A percentile compares a stretch with the other conserved stretches of the same genome.
phyloP scores from a whole-genome alignment of 2,329 filamentous ascomycete species.

The Penicillium sp. region DNA sequence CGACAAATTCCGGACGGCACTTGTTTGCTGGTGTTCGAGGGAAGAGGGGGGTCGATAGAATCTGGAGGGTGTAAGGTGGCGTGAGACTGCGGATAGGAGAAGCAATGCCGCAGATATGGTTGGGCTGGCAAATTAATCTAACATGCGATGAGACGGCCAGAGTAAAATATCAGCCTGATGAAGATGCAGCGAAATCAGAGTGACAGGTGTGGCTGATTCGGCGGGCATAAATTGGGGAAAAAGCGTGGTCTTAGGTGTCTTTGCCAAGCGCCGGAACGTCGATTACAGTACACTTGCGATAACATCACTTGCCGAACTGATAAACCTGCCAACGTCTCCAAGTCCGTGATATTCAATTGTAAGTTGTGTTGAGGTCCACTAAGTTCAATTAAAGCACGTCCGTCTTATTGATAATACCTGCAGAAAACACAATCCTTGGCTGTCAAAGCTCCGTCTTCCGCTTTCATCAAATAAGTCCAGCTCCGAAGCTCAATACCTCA shows the following conservation, averaged over 20 bases:
- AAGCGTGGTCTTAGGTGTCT: constrained; percentile 27
- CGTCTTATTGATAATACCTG: not conserved
- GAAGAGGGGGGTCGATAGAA: constrained; percentile 2
- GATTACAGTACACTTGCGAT: constrained; percentile 14
- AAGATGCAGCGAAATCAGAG: constrained; percentile 8
- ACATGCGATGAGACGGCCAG: not conserved
- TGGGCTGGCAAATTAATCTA: constrained; percentile 2
- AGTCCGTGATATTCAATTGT: not conserved
- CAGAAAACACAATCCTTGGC: not conserved
- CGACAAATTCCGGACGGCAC: not conserved
- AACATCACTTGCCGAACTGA: not conserved
- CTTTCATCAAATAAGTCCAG: not conserved
- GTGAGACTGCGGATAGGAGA: constrained; percentile 17
- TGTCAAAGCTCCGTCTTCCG: not conserved
- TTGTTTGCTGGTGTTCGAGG: not conserved
- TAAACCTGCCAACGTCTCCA: not conserved
- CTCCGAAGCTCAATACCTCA: constrained; percentile 1
- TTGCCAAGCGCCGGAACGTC: constrained; percentile 25
- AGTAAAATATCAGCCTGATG: constrained; percentile 1
- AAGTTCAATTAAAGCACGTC: not conserved
- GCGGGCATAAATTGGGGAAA: constrained; percentile 12
- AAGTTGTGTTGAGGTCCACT: not conserved
- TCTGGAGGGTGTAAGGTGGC: constrained; percentile 13
- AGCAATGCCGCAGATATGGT: constrained; percentile 9
- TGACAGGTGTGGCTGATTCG: constrained; percentile 15